Percentiles rank a stretch among this genome's conserved stretches.
These are phyloP conservation scores for Lactarius pseudohatsudake DNA, from an alignment of 768 basidiomycete species.

Conservation along the genomic window DNA sequence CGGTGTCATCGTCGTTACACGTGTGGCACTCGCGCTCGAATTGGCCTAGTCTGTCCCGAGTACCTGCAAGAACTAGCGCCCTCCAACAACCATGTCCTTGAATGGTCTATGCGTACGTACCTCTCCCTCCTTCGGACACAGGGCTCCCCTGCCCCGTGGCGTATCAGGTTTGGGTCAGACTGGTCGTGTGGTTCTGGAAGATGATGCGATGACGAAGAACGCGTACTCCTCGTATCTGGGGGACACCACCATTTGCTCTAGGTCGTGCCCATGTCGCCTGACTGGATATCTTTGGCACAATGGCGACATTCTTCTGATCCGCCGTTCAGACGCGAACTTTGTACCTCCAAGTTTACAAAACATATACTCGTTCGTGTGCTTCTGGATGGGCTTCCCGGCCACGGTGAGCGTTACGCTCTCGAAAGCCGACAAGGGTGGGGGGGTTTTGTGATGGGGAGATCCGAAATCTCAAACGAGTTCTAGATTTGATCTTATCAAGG, in stretches of 20 bases:
- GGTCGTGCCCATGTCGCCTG: background rate
- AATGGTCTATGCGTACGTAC: background rate
- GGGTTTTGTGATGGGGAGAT: conserved; percentile 4
- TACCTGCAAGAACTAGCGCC: background rate
- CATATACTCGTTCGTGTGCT: background rate
- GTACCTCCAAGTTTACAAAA: background rate
- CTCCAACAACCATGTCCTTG: background rate
- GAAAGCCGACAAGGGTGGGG: background rate
- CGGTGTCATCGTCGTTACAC: conserved; percentile 19
- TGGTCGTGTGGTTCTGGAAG: conserved; percentile 11
- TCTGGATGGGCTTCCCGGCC: background rate
- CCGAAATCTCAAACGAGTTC: conserved; percentile 19
- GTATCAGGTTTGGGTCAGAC: conserved; percentile 9
- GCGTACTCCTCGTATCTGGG: conserved; percentile 6
- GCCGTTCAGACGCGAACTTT: background rate
- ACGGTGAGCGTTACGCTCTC: background rate
- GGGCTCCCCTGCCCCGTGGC: conserved; percentile 7
- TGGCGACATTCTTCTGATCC: background rate
- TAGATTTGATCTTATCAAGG: conserved; percentile 24
- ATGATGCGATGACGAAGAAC: conserved; percentile 16
- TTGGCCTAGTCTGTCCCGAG: background rate
- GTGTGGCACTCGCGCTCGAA: conserved; percentile 12
- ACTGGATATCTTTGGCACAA: background rate
- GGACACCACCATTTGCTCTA: background rate
- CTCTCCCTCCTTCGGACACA: background rate